Evolutionary conservation across 1,139 yeast species (phyloP).

Genomic region (Wickerhamomyces sp.): DNA sequence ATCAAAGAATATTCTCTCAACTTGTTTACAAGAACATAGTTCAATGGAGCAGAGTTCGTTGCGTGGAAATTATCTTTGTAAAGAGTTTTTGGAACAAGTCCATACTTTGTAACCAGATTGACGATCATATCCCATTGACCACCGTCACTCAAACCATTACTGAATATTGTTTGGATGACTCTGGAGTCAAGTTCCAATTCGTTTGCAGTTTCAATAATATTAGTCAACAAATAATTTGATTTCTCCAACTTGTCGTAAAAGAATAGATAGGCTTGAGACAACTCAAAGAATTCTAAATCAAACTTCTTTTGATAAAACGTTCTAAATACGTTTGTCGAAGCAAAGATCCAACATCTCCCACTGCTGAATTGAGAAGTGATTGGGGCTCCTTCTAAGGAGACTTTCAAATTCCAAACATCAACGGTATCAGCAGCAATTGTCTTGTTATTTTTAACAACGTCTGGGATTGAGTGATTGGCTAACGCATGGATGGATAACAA

Average conservation of each 20-base stretch:
- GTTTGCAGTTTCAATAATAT: slow-evolving; percentile 56
- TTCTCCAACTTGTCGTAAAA: slow-evolving; percentile 72
- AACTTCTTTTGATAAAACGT: slow-evolving; percentile 55
- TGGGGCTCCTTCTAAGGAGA: slow-evolving; percentile 58
- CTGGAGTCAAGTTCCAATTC: slow-evolving; percentile 62
- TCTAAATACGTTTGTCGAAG: slow-evolving; percentile 67
- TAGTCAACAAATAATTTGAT: slow-evolving; percentile 69
- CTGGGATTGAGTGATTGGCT: slow-evolving; percentile 43
- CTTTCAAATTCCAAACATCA: slow-evolving; percentile 49
- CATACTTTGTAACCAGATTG: slow-evolving; percentile 68
- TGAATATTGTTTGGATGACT: slow-evolving; percentile 53
- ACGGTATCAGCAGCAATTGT: slow-evolving; percentile 9
- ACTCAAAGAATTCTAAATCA: slow-evolving; percentile 62
- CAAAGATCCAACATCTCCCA: slow-evolving; percentile 86
- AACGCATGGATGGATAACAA: slow-evolving; percentile 55
- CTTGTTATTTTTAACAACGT: slow-evolving; percentile 35
- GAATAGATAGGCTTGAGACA: slow-evolving; percentile 66
- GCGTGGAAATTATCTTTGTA: slow-evolving; percentile 69
- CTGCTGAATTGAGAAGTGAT: slow-evolving; percentile 64
- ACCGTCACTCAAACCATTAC: slow-evolving; percentile 69
- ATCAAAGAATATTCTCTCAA: slow-evolving; percentile 68
- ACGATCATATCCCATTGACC: slow-evolving; percentile 83
- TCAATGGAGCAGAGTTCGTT: slow-evolving; percentile 48
- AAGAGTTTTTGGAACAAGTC: slow-evolving; percentile 63
- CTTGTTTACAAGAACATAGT: slow-evolving; percentile 56